Conservation (phyloP, 371 early-diverging fungal genomes). For the Rhizopus delemar region DNA sequence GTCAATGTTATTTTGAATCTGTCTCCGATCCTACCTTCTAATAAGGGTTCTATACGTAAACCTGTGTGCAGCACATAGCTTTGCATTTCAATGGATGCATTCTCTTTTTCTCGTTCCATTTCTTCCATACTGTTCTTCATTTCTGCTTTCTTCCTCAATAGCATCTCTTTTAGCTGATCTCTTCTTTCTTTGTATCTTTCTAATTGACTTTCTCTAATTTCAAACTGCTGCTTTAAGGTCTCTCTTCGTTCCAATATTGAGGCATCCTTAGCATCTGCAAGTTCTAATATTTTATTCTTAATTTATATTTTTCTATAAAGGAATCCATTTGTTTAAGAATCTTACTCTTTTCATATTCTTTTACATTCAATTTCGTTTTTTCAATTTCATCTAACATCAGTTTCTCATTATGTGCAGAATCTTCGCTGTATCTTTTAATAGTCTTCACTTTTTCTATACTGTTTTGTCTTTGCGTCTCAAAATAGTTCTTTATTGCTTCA, state of each 20-base stretch:
- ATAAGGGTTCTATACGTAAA: not conserved
- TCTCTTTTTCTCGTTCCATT: not conserved
- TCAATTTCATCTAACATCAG: not conserved
- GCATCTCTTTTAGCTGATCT: not conserved
- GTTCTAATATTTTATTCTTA: not conserved
- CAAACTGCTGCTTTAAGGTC: not conserved
- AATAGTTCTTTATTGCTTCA: not conserved
- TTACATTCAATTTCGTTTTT: not conserved
- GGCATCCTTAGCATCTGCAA: not conserved
- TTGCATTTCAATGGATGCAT: not conserved
- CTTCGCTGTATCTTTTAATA: not conserved
- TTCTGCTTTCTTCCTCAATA: not conserved
- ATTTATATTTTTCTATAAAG: not conserved
- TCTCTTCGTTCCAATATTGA: not conserved
- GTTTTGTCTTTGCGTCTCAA: not conserved
- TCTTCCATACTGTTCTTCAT: not conserved
- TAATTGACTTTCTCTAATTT: not conserved
- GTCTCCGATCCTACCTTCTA: not conserved
- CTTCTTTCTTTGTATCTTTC: not conserved
- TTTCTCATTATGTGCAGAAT: not conserved
- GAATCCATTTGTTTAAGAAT: not conserved
- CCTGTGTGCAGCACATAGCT: not conserved
- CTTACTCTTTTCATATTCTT: not conserved
- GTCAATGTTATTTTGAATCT: not conserved
- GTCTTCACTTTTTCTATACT: not conserved